Evolutionary conservation across 164 flowering plant genomes (phyloP).

Genomic region (Macadamia tetraphylla): DNA sequence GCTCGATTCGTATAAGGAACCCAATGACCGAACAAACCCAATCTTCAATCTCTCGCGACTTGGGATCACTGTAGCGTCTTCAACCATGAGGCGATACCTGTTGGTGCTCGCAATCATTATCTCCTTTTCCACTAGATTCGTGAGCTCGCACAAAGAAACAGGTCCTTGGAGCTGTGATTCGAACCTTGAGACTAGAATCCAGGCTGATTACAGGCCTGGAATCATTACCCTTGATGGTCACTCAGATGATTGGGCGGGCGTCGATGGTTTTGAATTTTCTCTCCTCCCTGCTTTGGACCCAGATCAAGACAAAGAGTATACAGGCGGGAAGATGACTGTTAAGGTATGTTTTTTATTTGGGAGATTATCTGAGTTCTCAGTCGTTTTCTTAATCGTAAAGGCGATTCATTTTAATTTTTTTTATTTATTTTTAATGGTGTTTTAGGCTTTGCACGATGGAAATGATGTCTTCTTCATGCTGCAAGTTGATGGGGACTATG

Average conservation of each 20-base stretch:
- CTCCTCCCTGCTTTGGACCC: slow-evolving; percentile 95
- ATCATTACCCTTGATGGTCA: slow-evolving; percentile 77
- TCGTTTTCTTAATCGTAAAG: neutral
- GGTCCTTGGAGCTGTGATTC: slow-evolving; percentile 80
- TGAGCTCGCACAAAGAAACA: slow-evolving; percentile 59
- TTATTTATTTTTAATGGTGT: slow-evolving; percentile 1
- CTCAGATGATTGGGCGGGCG: slow-evolving; percentile 71
- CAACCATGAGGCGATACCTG: slow-evolving; percentile 25
- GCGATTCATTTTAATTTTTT: neutral
- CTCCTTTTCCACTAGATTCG: slow-evolving; percentile 19
- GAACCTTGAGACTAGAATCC: slow-evolving; percentile 39
- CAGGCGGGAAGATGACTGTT: slow-evolving; percentile 71
- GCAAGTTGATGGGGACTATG: slow-evolving; percentile 86
- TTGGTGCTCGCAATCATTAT: slow-evolving; percentile 11
- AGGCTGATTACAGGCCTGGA: slow-evolving; percentile 65
- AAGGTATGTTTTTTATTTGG: slow-evolving; percentile 40
- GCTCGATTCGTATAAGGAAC: neutral
- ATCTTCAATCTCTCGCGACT: neutral
- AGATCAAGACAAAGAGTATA: slow-evolving; percentile 61
- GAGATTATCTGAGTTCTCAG: no score
- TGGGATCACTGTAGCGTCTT: neutral
- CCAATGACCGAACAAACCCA: neutral
- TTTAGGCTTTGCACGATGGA: slow-evolving; percentile 90
- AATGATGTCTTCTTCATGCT: slow-evolving; percentile 63
- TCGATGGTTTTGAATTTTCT: slow-evolving; percentile 74